Percentiles rank a stretch among this genome's conserved stretches.
Conservation (phyloP, 768 basidiomycete species). For the Leccinum disarticulatum region DNA sequence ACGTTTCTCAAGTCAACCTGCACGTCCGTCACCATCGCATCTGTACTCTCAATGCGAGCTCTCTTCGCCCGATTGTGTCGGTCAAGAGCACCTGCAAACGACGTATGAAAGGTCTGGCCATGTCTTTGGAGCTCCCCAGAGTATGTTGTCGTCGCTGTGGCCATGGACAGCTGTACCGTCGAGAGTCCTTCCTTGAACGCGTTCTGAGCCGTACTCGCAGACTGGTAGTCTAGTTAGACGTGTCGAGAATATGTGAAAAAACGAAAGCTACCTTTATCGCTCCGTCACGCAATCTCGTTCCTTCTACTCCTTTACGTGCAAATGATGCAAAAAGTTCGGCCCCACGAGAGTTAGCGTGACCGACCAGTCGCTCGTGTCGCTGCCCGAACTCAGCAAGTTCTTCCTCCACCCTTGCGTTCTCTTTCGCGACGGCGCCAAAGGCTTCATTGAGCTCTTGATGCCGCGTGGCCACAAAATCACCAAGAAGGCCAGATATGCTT, state of each 20-base stretch:
- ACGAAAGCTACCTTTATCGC: slow-evolving; percentile 51
- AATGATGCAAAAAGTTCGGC: slow-evolving; percentile 41
- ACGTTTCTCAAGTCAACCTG: slow-evolving; percentile 53
- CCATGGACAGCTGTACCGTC: slow-evolving; percentile 44
- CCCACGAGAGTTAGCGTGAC: slow-evolving; percentile 41
- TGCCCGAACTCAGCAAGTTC: slow-evolving; percentile 47
- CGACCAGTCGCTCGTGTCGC: slow-evolving; percentile 49
- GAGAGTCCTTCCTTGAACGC: slow-evolving; percentile 43
- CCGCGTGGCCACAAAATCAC: slow-evolving; percentile 65
- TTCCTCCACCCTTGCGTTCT: slow-evolving; percentile 56
- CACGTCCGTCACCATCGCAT: slow-evolving; percentile 46
- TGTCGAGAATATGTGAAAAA: background rate
- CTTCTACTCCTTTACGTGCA: slow-evolving; percentile 48
- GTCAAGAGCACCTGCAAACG: slow-evolving; percentile 58
- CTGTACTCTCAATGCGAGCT: slow-evolving; percentile 61
- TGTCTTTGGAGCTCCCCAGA: slow-evolving; percentile 52
- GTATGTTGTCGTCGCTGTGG: slow-evolving; percentile 50
- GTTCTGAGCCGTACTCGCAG: slow-evolving; percentile 39
- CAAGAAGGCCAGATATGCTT: slow-evolving; percentile 69
- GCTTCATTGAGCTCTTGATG: slow-evolving; percentile 64
- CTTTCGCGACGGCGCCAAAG: slow-evolving; percentile 50
- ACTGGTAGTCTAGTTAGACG: slow-evolving; percentile 36
- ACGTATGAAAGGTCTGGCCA: slow-evolving; percentile 42
- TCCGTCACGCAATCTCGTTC: slow-evolving; percentile 55
- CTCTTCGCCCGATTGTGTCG: slow-evolving; percentile 63